Evolutionary conservation across 2,329 filamentous ascomycete genomes (phyloP), one percentile per base, ranked within the genome.

Genomic region (Fusarium chaquense): DNA sequence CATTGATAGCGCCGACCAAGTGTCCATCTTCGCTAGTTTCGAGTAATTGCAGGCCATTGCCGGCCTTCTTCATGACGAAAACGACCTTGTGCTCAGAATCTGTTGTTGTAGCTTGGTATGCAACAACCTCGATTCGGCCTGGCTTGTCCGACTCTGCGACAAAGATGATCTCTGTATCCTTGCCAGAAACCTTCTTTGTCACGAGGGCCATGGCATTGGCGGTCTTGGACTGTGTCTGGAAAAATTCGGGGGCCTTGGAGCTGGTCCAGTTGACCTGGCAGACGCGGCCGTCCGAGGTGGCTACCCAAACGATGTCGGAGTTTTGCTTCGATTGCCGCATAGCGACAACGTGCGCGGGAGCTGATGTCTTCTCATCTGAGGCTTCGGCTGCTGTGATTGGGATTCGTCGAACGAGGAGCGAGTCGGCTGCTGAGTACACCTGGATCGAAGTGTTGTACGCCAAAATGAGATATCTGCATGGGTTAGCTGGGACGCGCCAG

Each of bases 391-490:
- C 73, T 60, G 68, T 76, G 70, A 90, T 82, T 15, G 86, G 82
- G 50, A 98, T 90, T 58, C 89, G 88, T 71, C 93, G 90, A 46
- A 93, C 84, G 24, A 97, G 87, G 51, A 97, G 87, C 3, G 96
- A 98, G 57, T 93, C 94, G 69, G 88, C 84, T 32, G 93, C 88
- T 3, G 92, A 92, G 79, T 96, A 97, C 28, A 97, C 86, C 77
- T 94, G 91, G 56, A 98, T 84, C 12, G 91, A 90, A 30, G 88
- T 90, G 64, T 90, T 87, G 75, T 93, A 93, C 33, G 91, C 88
- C 58, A 97, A 79, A 60, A 98, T 89, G 40, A 98, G 78, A 79
- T 91, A 86, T 76, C 93, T 93, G 44, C 18, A 36, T 13, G 61
- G 38, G 53, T 76, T 43, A 76, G 71, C 45, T 30, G 33, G 50